These are phyloP conservation scores for Zygnema circumcarinatum DNA, from an alignment of 139 green algal genomes.

Conservation along the genomic window DNA sequence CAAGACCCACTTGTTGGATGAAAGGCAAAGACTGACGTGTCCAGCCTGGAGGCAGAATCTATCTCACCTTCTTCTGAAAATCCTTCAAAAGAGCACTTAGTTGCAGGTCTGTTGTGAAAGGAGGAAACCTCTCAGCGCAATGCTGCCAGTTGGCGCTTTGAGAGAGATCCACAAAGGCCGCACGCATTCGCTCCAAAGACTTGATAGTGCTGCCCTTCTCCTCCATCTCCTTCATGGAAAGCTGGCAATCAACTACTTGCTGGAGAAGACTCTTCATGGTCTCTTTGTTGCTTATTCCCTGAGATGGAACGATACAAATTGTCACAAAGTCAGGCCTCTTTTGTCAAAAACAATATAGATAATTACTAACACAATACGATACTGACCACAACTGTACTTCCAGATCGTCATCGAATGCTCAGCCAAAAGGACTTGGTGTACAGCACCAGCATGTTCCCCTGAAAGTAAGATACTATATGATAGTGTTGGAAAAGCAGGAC, in stretches of 20 bases:
- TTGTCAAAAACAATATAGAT: too few relatives aligned
- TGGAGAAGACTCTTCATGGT: background rate
- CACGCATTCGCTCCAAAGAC: background rate
- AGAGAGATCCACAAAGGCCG: background rate
- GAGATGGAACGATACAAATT: too few relatives aligned
- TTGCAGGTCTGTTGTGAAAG: background rate
- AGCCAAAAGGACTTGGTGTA: too few relatives aligned
- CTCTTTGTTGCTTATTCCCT: background rate
- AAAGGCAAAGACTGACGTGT: background rate
- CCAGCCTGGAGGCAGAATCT: background rate
- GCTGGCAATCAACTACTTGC: background rate
- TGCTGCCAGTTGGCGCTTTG: background rate
- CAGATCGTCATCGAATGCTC: too few relatives aligned
- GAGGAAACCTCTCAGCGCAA: background rate
- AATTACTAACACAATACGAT: too few relatives aligned
- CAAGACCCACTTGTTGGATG: background rate
- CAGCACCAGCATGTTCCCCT: too few relatives aligned
- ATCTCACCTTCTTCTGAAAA: background rate
- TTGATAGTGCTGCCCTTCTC: background rate
- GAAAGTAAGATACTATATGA: too few relatives aligned
- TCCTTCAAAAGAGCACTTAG: background rate
- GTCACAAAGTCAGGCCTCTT: too few relatives aligned
- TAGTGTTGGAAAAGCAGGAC: too few relatives aligned
- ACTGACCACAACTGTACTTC: too few relatives aligned
- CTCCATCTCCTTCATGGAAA: background rate